Evolutionary conservation across 2,329 filamentous ascomycete genomes (phyloP), one percentile per base, ranked within the genome.

Genomic region (Fusarium transvaalense): DNA sequence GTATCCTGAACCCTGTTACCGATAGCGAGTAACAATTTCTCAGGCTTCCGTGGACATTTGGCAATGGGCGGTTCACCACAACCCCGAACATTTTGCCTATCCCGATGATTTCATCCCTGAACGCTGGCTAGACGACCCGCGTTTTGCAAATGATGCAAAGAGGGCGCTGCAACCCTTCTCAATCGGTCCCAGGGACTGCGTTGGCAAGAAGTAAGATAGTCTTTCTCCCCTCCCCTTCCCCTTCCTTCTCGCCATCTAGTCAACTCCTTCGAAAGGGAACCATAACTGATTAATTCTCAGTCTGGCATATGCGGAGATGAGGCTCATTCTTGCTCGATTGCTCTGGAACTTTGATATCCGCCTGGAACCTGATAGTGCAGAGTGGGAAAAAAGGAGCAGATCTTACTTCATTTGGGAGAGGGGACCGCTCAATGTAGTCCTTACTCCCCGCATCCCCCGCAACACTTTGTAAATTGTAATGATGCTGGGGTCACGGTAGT

Each of bases 101-200:
- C 71, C n/a, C 6, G 21, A 53, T 8, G 12, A 19, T 3, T 45
- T 21, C 3, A 2, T 34, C 0, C 56, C 70, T 1, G 66, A 66
- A 29, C 61, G 70, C 2, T 72, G 63, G 63, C 21, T 72, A 2
- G 64, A 51, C 17, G 74, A 69, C 10, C 17, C 56, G 2, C 27
- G 71, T 1, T 86, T 80, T 62, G 72, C 65, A 2, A 58, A 43
- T 21, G 84, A 87, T 65, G 75, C 75, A 17, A 75, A 76, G 25
- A 78, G 79, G 1, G 79, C 77, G 5, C 73, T 83, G 27, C 80
- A 85, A 68, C 82, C 84, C 0, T 86, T 87, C 51, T 78, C 79
- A 3, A 37, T 82, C 1, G 84, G 85, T 0, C 79, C 84, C 3
- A 74, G 84, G 5, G 83, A 84, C 50, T 87, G 85, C 56, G 76